Conservation (phyloP, 805 yeast genomes). For the Komagataella mondaviorum region DNA sequence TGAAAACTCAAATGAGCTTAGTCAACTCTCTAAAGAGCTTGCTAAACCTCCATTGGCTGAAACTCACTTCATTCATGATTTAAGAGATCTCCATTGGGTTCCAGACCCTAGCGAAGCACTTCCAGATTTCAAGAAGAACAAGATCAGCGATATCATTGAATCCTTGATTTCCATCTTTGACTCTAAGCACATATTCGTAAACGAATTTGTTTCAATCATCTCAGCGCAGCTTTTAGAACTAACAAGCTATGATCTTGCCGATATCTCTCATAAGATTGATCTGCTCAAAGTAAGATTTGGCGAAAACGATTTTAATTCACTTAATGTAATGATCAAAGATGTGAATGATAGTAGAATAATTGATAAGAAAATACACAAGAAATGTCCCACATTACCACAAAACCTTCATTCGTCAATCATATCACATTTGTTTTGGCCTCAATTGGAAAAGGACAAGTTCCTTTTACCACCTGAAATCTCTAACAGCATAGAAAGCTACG, state of each 20-base stretch:
- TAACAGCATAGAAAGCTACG: slow-evolving; percentile 27
- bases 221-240: slow-evolving; percentile 39
- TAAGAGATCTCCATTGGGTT: slow-evolving; percentile 44
- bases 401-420: slow-evolving; percentile 45
- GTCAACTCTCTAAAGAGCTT: slow-evolving; percentile 44
- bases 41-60: slow-evolving; percentile 14
- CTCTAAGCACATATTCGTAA: slow-evolving; percentile 48
- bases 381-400: slow-evolving; percentile 8
- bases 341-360: slow-evolving; percentile 39
- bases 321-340: slow-evolving; percentile 80
- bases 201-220: slow-evolving; percentile 49
- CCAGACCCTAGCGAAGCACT: slow-evolving; percentile 88
- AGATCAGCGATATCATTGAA: slow-evolving; percentile 55
- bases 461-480: slow-evolving; percentile 33
- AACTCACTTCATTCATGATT: slow-evolving; percentile 21
- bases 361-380: slow-evolving; percentile 22
- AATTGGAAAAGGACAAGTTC: slow-evolving; percentile 27
- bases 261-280: slow-evolving; percentile 28
- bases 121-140: slow-evolving; percentile 60
- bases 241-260: slow-evolving; percentile 24
- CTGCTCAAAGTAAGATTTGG: slow-evolving; percentile 54
- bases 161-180: slow-evolving; percentile 63
- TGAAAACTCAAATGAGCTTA: slow-evolving; percentile 25
- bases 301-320: slow-evolving; percentile 44
- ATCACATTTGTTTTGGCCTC: slow-evolving; percentile 78